These are phyloP conservation scores for Phanerochaete carnosa DNA, from an alignment of 768 basidiomycete genomes.

Conservation along the genomic window DNA sequence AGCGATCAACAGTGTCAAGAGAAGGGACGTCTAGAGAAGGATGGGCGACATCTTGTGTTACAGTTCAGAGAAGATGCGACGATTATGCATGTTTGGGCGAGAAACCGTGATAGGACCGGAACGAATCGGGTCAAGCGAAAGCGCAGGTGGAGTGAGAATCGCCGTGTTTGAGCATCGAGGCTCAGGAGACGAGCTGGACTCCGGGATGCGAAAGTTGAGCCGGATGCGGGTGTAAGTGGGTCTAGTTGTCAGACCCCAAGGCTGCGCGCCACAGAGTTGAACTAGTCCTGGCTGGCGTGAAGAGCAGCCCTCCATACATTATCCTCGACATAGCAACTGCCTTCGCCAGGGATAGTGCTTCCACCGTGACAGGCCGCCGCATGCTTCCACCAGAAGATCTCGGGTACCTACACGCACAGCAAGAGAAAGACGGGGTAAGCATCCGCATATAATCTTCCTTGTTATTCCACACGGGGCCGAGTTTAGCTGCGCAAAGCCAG, in stretches of 20 bases:
- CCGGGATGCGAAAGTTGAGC: too few species aligned
- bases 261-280: too few species aligned
- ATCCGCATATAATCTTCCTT: too few species aligned
- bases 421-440: neutral
- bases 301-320: neutral
- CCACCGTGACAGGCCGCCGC: slow-evolving; percentile 73
- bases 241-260: too few species aligned
- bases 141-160: neutral
- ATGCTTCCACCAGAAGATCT: slow-evolving; percentile 86
- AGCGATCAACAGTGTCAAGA: neutral
- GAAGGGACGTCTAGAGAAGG: neutral
- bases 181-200: too few species aligned
- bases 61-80: neutral
- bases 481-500: too few species aligned
- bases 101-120: neutral
- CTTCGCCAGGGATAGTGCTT: slow-evolving; percentile 51
- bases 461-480: too few species aligned
- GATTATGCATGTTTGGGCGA: neutral
- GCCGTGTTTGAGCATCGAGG: too few species aligned
- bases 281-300: neutral
- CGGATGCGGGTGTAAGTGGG: too few species aligned
- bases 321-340: slow-evolving; percentile 48
- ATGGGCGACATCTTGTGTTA: neutral
- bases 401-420: slow-evolving; percentile 49
- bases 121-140: neutral